phyloP scores from a whole-genome alignment of 495 filamentous ascomycete species.

The Apodospora peruviana region DNA sequence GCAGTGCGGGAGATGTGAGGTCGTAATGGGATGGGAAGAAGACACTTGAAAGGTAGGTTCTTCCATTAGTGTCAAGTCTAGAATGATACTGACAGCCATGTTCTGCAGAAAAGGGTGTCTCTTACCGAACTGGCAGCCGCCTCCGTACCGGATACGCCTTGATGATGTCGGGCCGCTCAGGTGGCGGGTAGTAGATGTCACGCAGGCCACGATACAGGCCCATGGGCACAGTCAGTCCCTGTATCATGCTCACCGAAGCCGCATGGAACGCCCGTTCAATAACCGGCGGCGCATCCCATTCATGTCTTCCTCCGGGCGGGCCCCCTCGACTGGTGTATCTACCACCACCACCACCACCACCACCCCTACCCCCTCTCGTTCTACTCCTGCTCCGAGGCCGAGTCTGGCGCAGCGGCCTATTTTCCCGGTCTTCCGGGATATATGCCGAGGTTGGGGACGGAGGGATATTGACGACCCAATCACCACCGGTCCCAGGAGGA shows the following conservation, averaged over 20 bases:
- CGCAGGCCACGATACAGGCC: conserved; percentile 19
- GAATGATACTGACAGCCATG: no score
- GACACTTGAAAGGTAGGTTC: conserved; percentile 15
- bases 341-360: not conserved
- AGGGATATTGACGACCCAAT: conserved; percentile 16
- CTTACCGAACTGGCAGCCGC: conserved; percentile 31
- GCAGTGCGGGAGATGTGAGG: conserved; percentile 17
- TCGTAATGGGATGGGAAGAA: conserved; percentile 34
- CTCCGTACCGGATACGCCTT: conserved; percentile 29
- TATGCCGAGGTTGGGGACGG: conserved; percentile 12
- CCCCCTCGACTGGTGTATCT: conserved; percentile 1
- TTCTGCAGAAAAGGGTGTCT: no score
- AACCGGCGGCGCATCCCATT: conserved; percentile 21
- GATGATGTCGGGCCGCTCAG: conserved; percentile 20
- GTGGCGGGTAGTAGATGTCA: conserved; percentile 20
- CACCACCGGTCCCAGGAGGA: not conserved
- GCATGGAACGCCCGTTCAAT: conserved; percentile 21
- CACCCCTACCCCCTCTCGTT: not conserved
- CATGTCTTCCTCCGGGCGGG: conserved; percentile 10
- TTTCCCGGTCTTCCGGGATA: conserved; percentile 1
- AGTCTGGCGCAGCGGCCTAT: not conserved
- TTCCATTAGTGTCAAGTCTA: not conserved
- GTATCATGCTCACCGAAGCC: conserved; percentile 21
- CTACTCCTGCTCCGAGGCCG: conserved; percentile 8
- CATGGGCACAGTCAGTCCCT: conserved; percentile 13